Evolutionary conservation across 148 eudicot species (phyloP).

Genomic region (Chenopodium album): DNA sequence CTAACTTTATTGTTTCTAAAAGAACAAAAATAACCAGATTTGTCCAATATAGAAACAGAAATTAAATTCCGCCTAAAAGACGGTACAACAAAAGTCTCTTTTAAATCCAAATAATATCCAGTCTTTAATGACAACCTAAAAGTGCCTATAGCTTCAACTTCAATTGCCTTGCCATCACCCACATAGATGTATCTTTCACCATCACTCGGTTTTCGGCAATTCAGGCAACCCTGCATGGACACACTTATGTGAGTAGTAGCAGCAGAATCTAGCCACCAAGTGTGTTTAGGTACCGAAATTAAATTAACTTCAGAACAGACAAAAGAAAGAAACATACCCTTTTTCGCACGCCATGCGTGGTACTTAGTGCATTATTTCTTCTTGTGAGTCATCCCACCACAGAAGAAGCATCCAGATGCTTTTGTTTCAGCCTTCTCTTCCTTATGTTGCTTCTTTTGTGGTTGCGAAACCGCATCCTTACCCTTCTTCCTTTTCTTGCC

Average conservation of each 20-base stretch:
- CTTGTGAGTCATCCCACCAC: too few species aligned
- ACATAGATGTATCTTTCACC: too few species aligned
- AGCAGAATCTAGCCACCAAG: neutral
- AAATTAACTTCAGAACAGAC: neutral
- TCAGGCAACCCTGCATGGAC: neutral
- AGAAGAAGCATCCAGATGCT: neutral
- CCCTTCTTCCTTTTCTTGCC: too few species aligned
- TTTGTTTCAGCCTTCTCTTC: too few species aligned
- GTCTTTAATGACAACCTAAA: too few species aligned
- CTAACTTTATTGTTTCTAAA: conserved; percentile 6
- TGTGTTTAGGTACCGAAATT: neutral
- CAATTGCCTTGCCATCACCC: too few species aligned
- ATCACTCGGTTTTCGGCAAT: too few species aligned
- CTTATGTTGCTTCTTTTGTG: too few species aligned
- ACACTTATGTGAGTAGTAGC: neutral
- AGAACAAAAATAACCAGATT: conserved; percentile 9
- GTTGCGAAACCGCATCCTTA: too few species aligned
- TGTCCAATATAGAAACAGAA: conserved; percentile 6
- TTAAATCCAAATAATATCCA: neutral
- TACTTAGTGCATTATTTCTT: neutral
- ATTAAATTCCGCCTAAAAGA: conserved; percentile 16
- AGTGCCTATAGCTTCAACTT: too few species aligned
- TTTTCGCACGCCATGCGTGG: neutral
- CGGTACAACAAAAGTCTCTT: conserved; percentile 11
- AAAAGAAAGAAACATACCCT: neutral